phyloP scores from a whole-genome alignment of 2,329 filamentous ascomycete species.

The Xylaria sp. region DNA sequence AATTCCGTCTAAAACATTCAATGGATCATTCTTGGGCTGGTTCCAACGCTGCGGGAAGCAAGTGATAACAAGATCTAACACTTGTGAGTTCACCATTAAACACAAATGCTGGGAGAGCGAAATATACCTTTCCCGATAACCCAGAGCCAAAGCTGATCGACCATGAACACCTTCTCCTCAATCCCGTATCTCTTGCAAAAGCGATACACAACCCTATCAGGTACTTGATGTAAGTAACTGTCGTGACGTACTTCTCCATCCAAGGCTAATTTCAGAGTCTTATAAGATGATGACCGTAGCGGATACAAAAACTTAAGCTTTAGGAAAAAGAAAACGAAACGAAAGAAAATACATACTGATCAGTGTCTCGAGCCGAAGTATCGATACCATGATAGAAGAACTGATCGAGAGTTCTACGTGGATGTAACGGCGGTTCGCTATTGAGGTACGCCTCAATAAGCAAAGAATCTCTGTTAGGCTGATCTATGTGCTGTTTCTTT shows the following conservation, averaged over 20 bases:
- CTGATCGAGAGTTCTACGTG: constrained; percentile 72
- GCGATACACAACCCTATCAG: constrained; percentile 65
- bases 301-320: not conserved
- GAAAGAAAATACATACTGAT: constrained; percentile 55
- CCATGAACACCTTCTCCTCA: constrained; percentile 73
- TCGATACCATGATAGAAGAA: constrained; percentile 74
- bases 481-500: constrained; percentile 47
- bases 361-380: constrained; percentile 67
- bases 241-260: not conserved
- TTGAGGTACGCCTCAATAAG: constrained; percentile 61
- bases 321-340: not conserved
- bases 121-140: constrained; percentile 59
- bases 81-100: constrained; percentile 17
- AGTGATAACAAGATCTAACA: constrained; percentile 66
- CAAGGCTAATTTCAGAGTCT: not conserved
- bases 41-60: constrained; percentile 69
- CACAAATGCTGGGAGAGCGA: not conserved
- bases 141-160: constrained; percentile 76
- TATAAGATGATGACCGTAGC: not conserved
- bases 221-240: not conserved
- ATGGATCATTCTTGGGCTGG: constrained; percentile 69
- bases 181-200: constrained; percentile 56
- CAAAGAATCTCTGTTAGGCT: constrained; percentile 55
- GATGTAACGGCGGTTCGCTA: constrained; percentile 62
- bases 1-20: constrained; percentile 71